Evolutionary conservation across 805 yeast species (phyloP), one percentile per base, ranked within the genome.

Genomic region (Pichia pseudocactophila): DNA sequence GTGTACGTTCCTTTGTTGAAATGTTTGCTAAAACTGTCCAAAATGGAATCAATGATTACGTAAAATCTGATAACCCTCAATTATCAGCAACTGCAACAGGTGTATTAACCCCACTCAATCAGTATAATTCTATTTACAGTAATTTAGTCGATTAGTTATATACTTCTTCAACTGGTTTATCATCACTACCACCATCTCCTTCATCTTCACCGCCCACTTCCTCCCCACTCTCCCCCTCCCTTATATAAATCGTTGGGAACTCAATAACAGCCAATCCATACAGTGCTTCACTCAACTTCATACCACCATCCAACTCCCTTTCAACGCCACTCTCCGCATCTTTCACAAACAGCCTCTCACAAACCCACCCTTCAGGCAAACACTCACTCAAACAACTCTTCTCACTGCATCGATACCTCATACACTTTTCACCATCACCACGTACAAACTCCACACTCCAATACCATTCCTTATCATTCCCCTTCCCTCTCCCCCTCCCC

Each of bases 381-480:
- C 71, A 58, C 9, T 68, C 70, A 8, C 48, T 49, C 17, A 75
- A 44, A 0, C 46, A 35, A 2, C 54, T 40, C 12, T 51, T 51
- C 44, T 75, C 81, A 35, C 62, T 63, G 15, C 69, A 53, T 36
- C 70, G 63, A 44, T 56, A 70, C 44, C 72, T 71, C n/a, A 54
- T 41, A 13, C 45, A 50, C 17, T 47, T 47, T 30, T 50, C 46
- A 22, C 8, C 15, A 22, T 22, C 15, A 53, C 35, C 9, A 32
- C 35, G 5, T 7, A 74, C 55, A 84, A 87, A 82, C 56, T 87
- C 95, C 0, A 87, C 61, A 0, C 94, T 80, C 96, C 96, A 87
- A 15, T 73, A 73, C 40, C 78, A 74, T 46, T 68, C 62, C 46
- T 71, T 71, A 56, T 76, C 88, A 43, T 68, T 58, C 4, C 55